Conservation (phyloP, 2,329 filamentous ascomycete genomes). For the Fusarium oxysporum region DNA sequence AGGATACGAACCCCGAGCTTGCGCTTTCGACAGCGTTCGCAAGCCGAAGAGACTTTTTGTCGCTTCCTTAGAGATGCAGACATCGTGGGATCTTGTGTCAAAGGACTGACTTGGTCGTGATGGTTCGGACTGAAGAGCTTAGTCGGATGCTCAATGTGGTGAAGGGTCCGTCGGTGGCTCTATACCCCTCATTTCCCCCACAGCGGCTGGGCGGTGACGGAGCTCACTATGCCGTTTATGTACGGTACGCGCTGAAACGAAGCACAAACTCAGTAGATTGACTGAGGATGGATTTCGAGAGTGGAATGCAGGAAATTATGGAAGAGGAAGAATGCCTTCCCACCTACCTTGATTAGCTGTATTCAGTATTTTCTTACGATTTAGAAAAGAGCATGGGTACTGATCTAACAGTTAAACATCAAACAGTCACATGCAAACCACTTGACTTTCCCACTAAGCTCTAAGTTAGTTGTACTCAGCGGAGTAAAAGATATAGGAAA, state of each 20-base stretch:
- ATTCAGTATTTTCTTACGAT: too few relatives aligned
- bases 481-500: too few relatives aligned
- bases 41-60: not conserved
- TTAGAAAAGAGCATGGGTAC: too few relatives aligned
- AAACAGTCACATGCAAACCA: too few relatives aligned
- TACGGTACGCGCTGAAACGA: not conserved
- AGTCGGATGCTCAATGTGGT: rapidly evolving
- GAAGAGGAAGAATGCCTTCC: too few relatives aligned
- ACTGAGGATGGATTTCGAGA: too few relatives aligned
- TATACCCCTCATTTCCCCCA: not conserved
- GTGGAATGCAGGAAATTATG: too few relatives aligned
- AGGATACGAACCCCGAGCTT: not conserved
- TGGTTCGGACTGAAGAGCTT: not conserved
- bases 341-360: too few relatives aligned
- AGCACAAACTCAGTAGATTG: not conserved
- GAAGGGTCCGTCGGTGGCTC: not conserved
- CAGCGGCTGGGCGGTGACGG: not conserved
- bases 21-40: not conserved
- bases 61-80: not conserved
- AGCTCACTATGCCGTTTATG: not conserved
- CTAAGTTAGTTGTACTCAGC: too few relatives aligned
- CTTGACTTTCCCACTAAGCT: too few relatives aligned
- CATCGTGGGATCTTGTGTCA: rapidly evolving
- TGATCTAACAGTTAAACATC: too few relatives aligned
- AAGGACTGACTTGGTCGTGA: rapidly evolving